Percentiles rank a stretch among this genome's conserved stretches.
Conservation (phyloP, 2,329 filamentous ascomycete genomes). For the Fonsecaea nubica region DNA sequence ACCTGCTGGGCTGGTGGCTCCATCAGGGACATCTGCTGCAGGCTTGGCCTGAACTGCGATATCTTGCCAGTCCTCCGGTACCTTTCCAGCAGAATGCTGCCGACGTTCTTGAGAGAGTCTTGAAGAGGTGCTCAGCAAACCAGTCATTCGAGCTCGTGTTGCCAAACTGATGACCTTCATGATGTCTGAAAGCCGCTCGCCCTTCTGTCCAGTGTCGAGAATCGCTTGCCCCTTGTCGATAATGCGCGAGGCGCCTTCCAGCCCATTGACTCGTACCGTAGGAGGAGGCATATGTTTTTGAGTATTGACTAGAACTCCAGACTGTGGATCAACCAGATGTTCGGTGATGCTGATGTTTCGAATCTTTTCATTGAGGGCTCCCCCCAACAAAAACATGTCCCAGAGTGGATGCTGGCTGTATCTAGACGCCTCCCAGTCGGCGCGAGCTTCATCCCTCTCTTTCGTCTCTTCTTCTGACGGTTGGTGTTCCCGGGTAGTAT, state of each 20-base stretch:
- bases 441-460: slow-evolving; percentile 68
- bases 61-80: slow-evolving; percentile 77
- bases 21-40: slow-evolving; percentile 26
- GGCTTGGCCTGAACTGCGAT: slow-evolving; percentile 62
- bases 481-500: slow-evolving; percentile 22
- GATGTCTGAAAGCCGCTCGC: slow-evolving; percentile 77
- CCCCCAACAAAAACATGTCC: slow-evolving; percentile 74
- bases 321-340: slow-evolving; percentile 64
- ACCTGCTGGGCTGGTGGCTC: slow-evolving; percentile 41
- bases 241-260: slow-evolving; percentile 68
- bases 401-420: slow-evolving; percentile 72
- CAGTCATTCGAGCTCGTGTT: slow-evolving; percentile 77
- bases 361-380: slow-evolving; percentile 58
- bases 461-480: slow-evolving; percentile 64
- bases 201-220: slow-evolving; percentile 65
- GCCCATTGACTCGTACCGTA: slow-evolving; percentile 60
- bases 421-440: slow-evolving; percentile 68
- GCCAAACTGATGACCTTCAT: slow-evolving; percentile 82
- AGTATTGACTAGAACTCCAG: slow-evolving; percentile 60
- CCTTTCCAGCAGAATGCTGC: slow-evolving; percentile 76
- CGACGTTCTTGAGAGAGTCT: slow-evolving; percentile 74
- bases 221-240: slow-evolving; percentile 72
- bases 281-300: slow-evolving; percentile 47
- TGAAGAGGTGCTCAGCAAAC: slow-evolving; percentile 77
- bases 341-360: slow-evolving; percentile 65